Percentiles rank a stretch among this genome's conserved stretches.
Evolutionary conservation across 768 basidiomycete genomes (phyloP).

Genomic region (Pulveroboletus sp.): DNA sequence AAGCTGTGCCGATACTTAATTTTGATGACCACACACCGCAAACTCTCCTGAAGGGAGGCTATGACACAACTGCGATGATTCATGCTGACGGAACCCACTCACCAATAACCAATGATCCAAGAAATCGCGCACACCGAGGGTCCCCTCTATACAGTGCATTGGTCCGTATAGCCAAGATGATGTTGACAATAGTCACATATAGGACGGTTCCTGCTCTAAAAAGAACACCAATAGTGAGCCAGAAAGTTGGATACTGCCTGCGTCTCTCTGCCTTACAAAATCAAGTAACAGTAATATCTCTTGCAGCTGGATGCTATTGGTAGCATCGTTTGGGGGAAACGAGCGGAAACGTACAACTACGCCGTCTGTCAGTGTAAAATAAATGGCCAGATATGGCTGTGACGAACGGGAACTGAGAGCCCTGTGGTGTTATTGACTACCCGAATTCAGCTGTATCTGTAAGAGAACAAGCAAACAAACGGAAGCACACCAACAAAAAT

Average conservation of each 20-base stretch:
- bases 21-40: conserved; percentile 8
- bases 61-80: neutral
- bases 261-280: conserved; percentile 11
- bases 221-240: neutral
- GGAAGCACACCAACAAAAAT: conserved; percentile 14
- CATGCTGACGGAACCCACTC: conserved; percentile 7
- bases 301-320: conserved; percentile 13
- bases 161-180: conserved; percentile 19
- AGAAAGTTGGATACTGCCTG: too few species aligned
- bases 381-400: neutral
- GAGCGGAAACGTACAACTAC: conserved; percentile 18
- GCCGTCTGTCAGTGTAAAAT: neutral
- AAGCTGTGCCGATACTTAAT: neutral
- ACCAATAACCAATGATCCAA: conserved; percentile 18
- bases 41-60: conserved; percentile 11
- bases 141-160: conserved; percentile 13
- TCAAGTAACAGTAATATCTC: conserved; percentile 20
- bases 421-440: conserved; percentile 21
- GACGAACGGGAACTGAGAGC: conserved; percentile 17
- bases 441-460: neutral
- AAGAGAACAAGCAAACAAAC: neutral
- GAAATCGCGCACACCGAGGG: neutral
- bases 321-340: neutral
- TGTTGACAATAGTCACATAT: conserved; percentile 18
- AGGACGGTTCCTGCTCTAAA: conserved; percentile 19